These are phyloP conservation scores for Fusarium abutilonis DNA, from an alignment of 2,329 filamentous ascomycete species.

Conservation along the genomic window DNA sequence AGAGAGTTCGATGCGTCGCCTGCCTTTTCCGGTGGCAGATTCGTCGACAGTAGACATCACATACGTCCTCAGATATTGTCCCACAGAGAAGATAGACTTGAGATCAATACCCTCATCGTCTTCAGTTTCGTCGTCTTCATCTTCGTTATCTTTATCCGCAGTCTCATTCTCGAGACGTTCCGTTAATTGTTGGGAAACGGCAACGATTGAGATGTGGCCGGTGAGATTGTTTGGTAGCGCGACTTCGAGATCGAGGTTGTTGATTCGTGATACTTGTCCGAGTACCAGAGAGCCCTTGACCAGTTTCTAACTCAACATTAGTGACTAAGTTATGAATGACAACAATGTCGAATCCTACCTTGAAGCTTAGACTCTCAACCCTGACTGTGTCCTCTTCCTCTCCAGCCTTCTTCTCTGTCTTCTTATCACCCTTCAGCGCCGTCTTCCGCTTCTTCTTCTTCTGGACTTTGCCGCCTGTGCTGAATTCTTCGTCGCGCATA, in stretches of 20 bases:
- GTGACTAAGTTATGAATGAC: slow-evolving; percentile 24
- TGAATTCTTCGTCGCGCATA: slow-evolving; percentile 81
- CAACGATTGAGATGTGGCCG: slow-evolving; percentile 90
- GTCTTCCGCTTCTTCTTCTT: slow-evolving; percentile 68
- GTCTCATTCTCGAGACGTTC: slow-evolving; percentile 77
- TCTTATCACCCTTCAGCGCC: slow-evolving; percentile 63
- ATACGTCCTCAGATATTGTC: slow-evolving; percentile 87
- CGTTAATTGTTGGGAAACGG: slow-evolving; percentile 84
- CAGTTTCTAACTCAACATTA: slow-evolving; percentile 69
- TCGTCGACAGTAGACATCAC: slow-evolving; percentile 82
- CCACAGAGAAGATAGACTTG: slow-evolving; percentile 77
- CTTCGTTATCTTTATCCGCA: slow-evolving; percentile 58
- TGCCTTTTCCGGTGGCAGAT: slow-evolving; percentile 68
- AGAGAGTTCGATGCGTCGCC: slow-evolving; percentile 87
- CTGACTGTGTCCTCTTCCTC: slow-evolving; percentile 68
- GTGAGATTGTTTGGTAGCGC: slow-evolving; percentile 92
- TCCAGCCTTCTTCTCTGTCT: slow-evolving; percentile 55
- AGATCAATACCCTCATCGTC: slow-evolving; percentile 74
- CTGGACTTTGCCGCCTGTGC: slow-evolving; percentile 56
- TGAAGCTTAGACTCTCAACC: slow-evolving; percentile 89
- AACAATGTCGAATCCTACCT: slow-evolving; percentile 63
- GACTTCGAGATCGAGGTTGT: slow-evolving; percentile 79
- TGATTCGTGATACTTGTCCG: slow-evolving; percentile 85
- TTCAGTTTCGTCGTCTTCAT: slow-evolving; percentile 63
- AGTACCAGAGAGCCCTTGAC: slow-evolving; percentile 87